These are phyloP conservation scores for Colletotrichum tabaci DNA, from an alignment of 2,329 filamentous ascomycete species.

Conservation along the genomic window DNA sequence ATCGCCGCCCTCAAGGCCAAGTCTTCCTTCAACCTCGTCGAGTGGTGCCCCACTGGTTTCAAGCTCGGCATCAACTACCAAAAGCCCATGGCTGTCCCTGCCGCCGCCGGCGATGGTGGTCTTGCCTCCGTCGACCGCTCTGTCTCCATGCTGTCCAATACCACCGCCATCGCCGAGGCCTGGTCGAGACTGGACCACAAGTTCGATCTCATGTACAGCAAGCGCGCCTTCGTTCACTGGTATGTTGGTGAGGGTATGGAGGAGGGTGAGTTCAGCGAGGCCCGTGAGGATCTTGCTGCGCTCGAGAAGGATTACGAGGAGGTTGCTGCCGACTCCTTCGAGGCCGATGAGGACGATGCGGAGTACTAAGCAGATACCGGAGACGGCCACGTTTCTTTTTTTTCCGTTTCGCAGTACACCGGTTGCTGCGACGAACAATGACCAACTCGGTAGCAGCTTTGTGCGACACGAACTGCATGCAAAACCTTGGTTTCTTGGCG, in stretches of 20 bases:
- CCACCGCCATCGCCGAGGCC: slow-evolving; percentile 80
- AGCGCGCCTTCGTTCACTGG: slow-evolving; percentile 84
- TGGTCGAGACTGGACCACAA: slow-evolving; percentile 82
- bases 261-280: slow-evolving; percentile 91
- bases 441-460: slow-evolving; percentile 24
- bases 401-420: slow-evolving; percentile 26
- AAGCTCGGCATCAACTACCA: slow-evolving; percentile 84
- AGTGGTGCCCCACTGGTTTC: slow-evolving; percentile 84
- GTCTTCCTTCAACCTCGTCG: slow-evolving; percentile 80
- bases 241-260: slow-evolving; percentile 94
- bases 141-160: slow-evolving; percentile 82
- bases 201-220: slow-evolving; percentile 85
- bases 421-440: slow-evolving; percentile 33
- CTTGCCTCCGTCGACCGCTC: slow-evolving; percentile 74
- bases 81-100: slow-evolving; percentile 73
- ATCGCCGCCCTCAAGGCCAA: slow-evolving; percentile 79
- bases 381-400: slow-evolving; percentile 26
- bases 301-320: slow-evolving; percentile 91
- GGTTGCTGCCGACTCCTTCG: slow-evolving; percentile 81
- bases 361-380: slow-evolving; percentile 79
- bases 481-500: slow-evolving; percentile 39
- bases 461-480: slow-evolving; percentile 37
- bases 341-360: slow-evolving; percentile 74
- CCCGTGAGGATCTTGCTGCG: slow-evolving; percentile 87
- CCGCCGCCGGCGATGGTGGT: slow-evolving; percentile 68